Conservation (phyloP, 352 stramenopile genomes). For the Globisporangium orthogonon region DNA sequence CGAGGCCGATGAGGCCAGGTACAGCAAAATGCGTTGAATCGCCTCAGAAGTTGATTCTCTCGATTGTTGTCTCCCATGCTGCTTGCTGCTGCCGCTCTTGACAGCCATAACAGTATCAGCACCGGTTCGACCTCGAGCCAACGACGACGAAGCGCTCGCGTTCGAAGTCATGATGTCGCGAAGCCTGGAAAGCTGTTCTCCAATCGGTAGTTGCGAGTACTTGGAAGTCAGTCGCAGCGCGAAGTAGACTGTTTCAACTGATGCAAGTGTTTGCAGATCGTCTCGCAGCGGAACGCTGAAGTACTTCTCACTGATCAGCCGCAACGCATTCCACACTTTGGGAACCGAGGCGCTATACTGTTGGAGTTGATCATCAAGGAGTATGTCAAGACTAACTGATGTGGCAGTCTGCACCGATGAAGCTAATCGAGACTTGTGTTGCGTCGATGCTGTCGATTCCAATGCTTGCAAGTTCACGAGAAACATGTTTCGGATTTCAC, state of each 20-base stretch:
- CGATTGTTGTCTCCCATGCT: background rate
- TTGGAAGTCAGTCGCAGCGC: constrained; percentile 23
- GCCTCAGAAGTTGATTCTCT: constrained; percentile 3
- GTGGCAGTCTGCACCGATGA: background rate
- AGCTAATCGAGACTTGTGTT: background rate
- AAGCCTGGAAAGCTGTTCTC: constrained; percentile 5
- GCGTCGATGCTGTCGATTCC: background rate
- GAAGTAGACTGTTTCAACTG: constrained; percentile 37
- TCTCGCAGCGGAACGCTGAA: constrained; percentile 48
- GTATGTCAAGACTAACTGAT: background rate
- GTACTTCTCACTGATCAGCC: constrained; percentile 51
- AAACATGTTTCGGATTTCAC: constrained; percentile 39
- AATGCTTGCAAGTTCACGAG: constrained; percentile 19
- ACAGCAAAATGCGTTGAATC: constrained; percentile 9
- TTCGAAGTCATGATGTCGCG: constrained; percentile 19
- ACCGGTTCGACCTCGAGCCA: background rate
- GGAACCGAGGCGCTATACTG: constrained; percentile 2
- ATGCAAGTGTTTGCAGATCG: constrained; percentile 16
- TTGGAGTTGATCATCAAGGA: too few species aligned
- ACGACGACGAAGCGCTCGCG: constrained; percentile 14
- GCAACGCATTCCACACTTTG: constrained; percentile 25
- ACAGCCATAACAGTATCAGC: background rate
- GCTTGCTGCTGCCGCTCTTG: background rate
- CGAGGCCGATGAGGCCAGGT: constrained; percentile 2
- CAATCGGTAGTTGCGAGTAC: constrained; percentile 8